Evolutionary conservation across 1,284 basidiomycete genomes (phyloP), one percentile per base, ranked within the genome.

Genomic region (Cutaneotrichosporon curvatum): DNA sequence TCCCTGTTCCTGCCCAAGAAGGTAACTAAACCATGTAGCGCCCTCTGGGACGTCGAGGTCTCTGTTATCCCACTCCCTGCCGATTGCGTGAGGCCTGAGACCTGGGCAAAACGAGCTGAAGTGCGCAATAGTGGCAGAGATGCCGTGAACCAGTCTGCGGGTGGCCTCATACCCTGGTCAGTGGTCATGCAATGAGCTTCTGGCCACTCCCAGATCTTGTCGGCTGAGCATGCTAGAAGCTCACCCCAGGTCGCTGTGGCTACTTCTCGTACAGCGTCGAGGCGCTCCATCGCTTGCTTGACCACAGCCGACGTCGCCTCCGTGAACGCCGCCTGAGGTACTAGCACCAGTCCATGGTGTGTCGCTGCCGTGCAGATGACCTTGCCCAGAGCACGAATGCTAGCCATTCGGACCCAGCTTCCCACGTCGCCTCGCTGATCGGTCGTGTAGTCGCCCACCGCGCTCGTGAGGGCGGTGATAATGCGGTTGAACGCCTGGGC

Each of bases 391-490:
- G 58, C 47, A 23, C 53, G 89, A 61, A 52, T 88, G 75, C 62
- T 81, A 82, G 34, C 81, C 76, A 85, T 77, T 41, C 95, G 84
- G 23, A 95, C 80, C 92, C 92, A 97, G 0, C 92, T 96, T 22
- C 95, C 95, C 20, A 99, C 87, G 63, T 99, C 95, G 4, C 95
- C 95, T 48, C 95, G 80, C 68, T 95, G 86, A 64, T 98, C 95
- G 25, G 81, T 82, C 2, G 88, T 84, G 63, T 97, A 97, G 73
- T 99, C 94, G 15, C 80, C 76, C 33, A 98, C 68, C 2, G 89
- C 90, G 12, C 61, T 63, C 18, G 84, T 68, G 28, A 76, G 61
- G 0, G 67, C 60, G 18, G 43, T n/a, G 22, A 71, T 38, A 20
- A 65, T 52, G 0, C 43, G 11, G 1, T 39, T 22, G 50, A 10